A percentile compares a stretch with the other conserved stretches of the same genome.
phyloP scores from a whole-genome alignment of 1,284 basidiomycete genomes.

The Ganoderma multipileum region DNA sequence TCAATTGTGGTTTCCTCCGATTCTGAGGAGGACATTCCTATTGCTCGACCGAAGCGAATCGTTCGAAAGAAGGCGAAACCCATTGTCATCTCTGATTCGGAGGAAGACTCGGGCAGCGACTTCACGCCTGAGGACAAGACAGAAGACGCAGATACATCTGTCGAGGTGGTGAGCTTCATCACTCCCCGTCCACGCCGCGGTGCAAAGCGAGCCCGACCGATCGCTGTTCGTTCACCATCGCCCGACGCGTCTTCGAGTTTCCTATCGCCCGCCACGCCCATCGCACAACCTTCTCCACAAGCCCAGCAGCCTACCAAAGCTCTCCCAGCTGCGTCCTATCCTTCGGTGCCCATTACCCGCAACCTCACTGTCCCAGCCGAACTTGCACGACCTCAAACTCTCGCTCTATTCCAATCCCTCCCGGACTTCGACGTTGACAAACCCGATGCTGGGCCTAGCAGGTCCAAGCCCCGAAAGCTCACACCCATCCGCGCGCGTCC shows the following conservation, averaged over 20 bases:
- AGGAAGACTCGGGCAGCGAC: constrained; percentile 51
- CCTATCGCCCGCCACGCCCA: constrained; percentile 17
- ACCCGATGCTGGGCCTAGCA: constrained; percentile 42
- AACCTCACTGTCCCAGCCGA: constrained; percentile 17
- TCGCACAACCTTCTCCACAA: not conserved
- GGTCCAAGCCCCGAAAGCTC: constrained; percentile 57
- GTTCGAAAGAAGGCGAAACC: constrained; percentile 32
- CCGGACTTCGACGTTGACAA: constrained; percentile 15
- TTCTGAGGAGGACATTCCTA: constrained; percentile 35
- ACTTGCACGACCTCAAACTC: constrained; percentile 14
- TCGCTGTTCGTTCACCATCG: constrained; percentile 21
- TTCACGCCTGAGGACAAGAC: constrained; percentile 15
- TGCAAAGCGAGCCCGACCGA: constrained; percentile 13
- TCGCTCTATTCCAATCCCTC: constrained; percentile 18
- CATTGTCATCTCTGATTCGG: constrained; percentile 43
- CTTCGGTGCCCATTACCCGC: constrained; percentile 5
- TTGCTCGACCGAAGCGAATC: constrained; percentile 24
- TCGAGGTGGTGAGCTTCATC: constrained; percentile 34
- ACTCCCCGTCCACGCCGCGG: constrained; percentile 15
- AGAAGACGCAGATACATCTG: constrained; percentile 10
- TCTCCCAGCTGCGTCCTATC: not conserved
- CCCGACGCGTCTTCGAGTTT: constrained; percentile 12
- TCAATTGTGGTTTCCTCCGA: constrained; percentile 29
- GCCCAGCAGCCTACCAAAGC: not conserved
- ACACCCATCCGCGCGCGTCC: constrained; percentile 64